Evolutionary conservation across 495 filamentous ascomycete genomes (phyloP).

Genomic region (Friedmanniomyces simplex): DNA sequence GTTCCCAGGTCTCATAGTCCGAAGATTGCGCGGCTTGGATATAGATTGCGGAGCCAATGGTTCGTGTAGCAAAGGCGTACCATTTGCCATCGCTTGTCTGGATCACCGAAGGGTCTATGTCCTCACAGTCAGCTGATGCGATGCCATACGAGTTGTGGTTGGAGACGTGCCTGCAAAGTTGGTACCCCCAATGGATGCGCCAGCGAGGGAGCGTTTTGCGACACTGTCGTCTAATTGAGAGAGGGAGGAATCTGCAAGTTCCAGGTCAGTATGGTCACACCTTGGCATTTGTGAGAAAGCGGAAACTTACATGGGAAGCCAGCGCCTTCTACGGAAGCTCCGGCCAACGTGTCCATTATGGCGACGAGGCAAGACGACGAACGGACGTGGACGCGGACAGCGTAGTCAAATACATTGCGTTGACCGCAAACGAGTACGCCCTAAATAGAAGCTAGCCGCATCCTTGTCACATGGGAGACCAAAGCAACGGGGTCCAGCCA

Average conservation of each 20-base stretch:
- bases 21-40: constrained; percentile 15
- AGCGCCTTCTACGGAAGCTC: no score
- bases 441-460: no score
- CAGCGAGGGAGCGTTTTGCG: background rate
- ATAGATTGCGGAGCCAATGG: constrained; percentile 8
- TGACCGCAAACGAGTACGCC: no score
- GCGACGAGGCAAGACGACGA: no score
- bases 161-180: constrained; percentile 12
- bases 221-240: background rate
- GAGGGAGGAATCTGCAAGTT: background rate
- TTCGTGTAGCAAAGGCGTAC: constrained; percentile 22
- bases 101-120: constrained; percentile 15
- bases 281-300: background rate
- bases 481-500: no score
- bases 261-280: background rate
- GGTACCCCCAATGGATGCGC: background rate
- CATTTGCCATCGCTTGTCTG: constrained; percentile 8
- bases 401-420: no score
- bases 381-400: no score
- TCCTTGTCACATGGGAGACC: no score
- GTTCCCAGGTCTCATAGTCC: constrained; percentile 16
- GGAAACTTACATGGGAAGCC: background rate
- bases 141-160: no score
- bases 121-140: background rate
- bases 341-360: no score